Conservation (phyloP, 2,329 filamentous ascomycete species). For the Fusarium lateritium region DNA sequence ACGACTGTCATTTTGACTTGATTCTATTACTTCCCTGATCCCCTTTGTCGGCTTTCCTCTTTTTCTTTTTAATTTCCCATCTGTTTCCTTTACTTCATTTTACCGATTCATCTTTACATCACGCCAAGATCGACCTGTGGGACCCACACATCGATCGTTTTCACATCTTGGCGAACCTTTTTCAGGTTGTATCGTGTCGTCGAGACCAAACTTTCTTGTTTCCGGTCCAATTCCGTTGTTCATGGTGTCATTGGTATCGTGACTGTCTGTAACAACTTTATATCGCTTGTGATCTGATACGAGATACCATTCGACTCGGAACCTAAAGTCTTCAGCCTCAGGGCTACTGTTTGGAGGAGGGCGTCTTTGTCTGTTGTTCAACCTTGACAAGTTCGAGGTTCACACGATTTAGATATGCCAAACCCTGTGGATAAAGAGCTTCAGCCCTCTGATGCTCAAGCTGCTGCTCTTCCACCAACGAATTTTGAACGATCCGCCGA, state of each 20-base stretch:
- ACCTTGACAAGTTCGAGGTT: conserved; percentile 9
- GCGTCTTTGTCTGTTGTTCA: not conserved
- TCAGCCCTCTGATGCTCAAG: conserved; percentile 50
- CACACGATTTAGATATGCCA: conserved; percentile 44
- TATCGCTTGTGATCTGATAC: not conserved
- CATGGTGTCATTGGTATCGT: conserved; percentile 8
- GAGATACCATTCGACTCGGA: conserved; percentile 3
- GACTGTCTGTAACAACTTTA: not conserved
- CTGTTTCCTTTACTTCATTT: not conserved
- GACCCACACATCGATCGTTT: conserved; percentile 10
- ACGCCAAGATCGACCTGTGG: conserved; percentile 20
- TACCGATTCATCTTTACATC: not conserved
- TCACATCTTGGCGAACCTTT: conserved; percentile 19
- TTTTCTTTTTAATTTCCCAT: conserved; percentile 25
- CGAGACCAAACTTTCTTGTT: conserved; percentile 23
- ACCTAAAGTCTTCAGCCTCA: conserved; percentile 3
- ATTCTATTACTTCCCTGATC: conserved; percentile 24
- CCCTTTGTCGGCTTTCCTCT: conserved; percentile 12
- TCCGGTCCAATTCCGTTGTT: conserved; percentile 27
- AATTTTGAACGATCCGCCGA: conserved; percentile 36
- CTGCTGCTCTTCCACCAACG: conserved; percentile 49
- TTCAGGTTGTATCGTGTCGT: conserved; percentile 20
- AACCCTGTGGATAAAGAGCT: conserved; percentile 49
- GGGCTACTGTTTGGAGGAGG: not conserved
- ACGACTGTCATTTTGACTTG: conserved; percentile 29